Conservation (phyloP, 176 grass and related monocot species). For the Tillandsia fasciculata region DNA sequence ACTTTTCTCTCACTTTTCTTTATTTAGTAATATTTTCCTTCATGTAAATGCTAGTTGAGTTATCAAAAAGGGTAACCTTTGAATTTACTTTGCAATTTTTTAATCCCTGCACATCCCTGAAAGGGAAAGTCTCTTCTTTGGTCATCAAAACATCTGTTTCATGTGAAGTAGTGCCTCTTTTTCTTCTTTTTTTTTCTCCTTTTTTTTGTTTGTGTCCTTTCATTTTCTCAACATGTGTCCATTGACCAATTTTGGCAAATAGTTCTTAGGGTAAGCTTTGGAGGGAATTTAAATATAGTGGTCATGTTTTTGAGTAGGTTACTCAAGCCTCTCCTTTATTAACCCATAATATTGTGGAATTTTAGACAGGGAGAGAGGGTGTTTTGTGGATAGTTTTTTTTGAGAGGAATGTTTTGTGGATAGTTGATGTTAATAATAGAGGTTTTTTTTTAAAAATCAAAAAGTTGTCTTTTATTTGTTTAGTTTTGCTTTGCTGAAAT, state of each 20-base stretch:
- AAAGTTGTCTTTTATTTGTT: too few species aligned
- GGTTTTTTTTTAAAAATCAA: too few species aligned
- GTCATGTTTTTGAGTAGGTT: slow-evolving; percentile 8
- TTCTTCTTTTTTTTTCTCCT: neutral
- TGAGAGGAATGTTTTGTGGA: too few species aligned
- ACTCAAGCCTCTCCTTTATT: slow-evolving; percentile 12
- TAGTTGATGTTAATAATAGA: too few species aligned
- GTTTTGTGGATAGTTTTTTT: too few species aligned
- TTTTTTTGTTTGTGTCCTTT: neutral
- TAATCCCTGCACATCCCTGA: neutral
- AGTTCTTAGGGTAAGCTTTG: neutral
- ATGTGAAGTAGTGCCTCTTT: neutral
- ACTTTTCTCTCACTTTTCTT: neutral
- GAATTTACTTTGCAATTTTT: neutral
- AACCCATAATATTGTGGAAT: neutral
- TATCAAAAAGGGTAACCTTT: neutral
- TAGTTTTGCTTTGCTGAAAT: too few species aligned
- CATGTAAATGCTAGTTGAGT: neutral
- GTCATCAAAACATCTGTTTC: slow-evolving; percentile 17
- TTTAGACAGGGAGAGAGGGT: too few species aligned
- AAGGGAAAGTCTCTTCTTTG: slow-evolving; percentile 18
- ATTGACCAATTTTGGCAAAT: neutral
- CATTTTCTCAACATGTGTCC: neutral
- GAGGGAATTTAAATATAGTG: neutral
- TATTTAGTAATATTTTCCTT: neutral